Evolutionary conservation across 352 stramenopile genomes (phyloP).

Genomic region (Discostella stelligera): DNA sequence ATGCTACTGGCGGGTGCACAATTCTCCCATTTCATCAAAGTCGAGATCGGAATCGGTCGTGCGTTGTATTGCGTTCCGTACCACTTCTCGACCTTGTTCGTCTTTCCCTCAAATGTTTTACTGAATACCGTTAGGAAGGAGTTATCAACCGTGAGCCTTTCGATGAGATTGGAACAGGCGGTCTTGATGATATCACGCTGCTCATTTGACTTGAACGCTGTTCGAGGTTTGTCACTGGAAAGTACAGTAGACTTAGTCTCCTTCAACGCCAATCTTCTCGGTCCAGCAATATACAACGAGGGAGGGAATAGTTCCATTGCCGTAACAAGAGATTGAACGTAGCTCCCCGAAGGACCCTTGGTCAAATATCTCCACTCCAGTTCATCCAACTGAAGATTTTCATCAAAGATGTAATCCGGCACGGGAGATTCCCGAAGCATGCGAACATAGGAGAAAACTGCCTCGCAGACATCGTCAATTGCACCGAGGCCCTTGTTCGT

Average conservation of each 20-base stretch:
- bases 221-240: slow-evolving; percentile 44
- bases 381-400: slow-evolving; percentile 73
- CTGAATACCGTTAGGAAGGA: slow-evolving; percentile 68
- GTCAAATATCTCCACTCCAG: slow-evolving; percentile 71
- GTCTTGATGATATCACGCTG: slow-evolving; percentile 53
- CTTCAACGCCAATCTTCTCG: slow-evolving; percentile 57
- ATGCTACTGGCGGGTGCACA: slow-evolving; percentile 27
- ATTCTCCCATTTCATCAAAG: slow-evolving; percentile 62
- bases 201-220: slow-evolving; percentile 52
- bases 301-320: slow-evolving; percentile 66
- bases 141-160: slow-evolving; percentile 67
- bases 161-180: slow-evolving; percentile 50
- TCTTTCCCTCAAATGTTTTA: slow-evolving; percentile 71
- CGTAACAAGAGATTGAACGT: slow-evolving; percentile 61
- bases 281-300: slow-evolving; percentile 61
- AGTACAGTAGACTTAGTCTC: slow-evolving; percentile 34
- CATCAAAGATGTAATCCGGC: slow-evolving; percentile 73
- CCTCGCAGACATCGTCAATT: slow-evolving; percentile 71
- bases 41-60: slow-evolving; percentile 42
- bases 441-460: slow-evolving; percentile 76
- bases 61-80: slow-evolving; percentile 74
- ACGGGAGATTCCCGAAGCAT: slow-evolving; percentile 63
- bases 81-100: slow-evolving; percentile 69
- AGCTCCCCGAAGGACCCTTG: slow-evolving; percentile 52
- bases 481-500: slow-evolving; percentile 74